Evolutionary conservation across 345 rosid species (phyloP).

Genomic region (Brassica juncea): DNA sequence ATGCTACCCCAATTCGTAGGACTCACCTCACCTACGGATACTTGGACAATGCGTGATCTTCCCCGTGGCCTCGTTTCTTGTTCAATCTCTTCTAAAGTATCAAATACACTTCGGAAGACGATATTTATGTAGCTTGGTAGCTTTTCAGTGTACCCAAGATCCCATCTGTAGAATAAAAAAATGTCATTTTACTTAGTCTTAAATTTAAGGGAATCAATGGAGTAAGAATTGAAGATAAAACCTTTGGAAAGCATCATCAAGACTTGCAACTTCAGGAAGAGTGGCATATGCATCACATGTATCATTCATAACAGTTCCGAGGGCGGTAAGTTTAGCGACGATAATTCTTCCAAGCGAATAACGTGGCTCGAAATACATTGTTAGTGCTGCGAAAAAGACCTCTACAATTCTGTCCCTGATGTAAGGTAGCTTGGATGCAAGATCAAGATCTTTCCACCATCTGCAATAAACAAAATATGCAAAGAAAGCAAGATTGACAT

Average conservation of each 20-base stretch:
- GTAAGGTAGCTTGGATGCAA: conserved; percentile 17
- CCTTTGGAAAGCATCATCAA: background rate
- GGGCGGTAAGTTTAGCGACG: background rate
- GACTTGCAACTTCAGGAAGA: conserved; percentile 3
- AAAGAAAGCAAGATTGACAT: background rate
- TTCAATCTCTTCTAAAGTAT: background rate
- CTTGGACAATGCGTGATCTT: background rate
- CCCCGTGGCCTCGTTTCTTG: background rate
- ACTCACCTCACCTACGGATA: background rate
- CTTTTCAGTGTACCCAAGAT: background rate
- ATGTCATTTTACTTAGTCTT: background rate
- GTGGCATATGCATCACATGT: conserved; percentile 28
- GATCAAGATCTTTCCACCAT: conserved; percentile 15
- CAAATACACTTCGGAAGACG: background rate
- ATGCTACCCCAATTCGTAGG: background rate
- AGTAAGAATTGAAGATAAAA: background rate
- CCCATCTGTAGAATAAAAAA: background rate
- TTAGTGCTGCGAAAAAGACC: background rate
- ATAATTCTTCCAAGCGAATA: conserved; percentile 16
- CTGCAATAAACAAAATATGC: background rate
- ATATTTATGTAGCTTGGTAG: background rate
- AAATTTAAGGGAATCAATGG: background rate
- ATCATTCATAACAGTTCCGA: conserved; percentile 8
- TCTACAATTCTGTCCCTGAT: conserved; percentile 24
- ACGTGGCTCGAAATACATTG: background rate